Evolutionary conservation across 1,284 basidiomycete genomes (phyloP), one percentile per base, ranked within the genome.

Genomic region (Cryptococcus sp.): DNA sequence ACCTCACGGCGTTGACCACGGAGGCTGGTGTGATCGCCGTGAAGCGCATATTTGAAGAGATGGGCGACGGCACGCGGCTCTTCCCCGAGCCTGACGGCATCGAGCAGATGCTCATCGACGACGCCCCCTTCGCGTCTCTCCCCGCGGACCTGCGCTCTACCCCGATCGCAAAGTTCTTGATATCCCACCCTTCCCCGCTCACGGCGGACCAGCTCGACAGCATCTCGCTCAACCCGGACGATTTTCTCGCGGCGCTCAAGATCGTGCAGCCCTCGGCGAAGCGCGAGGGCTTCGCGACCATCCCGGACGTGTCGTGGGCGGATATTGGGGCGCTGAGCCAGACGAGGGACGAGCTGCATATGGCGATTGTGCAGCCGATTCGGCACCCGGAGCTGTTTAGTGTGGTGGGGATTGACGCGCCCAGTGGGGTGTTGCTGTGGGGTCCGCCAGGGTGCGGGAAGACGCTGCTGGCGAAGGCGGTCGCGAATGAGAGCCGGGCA

Each of bases 381-480:
- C 82, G 85, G 50, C 80, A 89, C 46, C 95, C 95, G 0, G 92
- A 94, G 71, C 75, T 98, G 1, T 98, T 98, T 78, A 84, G 78
- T 49, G 82, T 83, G 1, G 87, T 97, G 2, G 95, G 94, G 12
- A 91, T 96, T 61, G 84, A 86, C 44, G 86, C 89, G 8, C 85
- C 89, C 0, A 89, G 91, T 71, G 95, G 95, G 2, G 95, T 98
- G 1, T 80, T 98, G 20, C 79, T 98, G n/a, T 98, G 94, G 95
- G 95, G 95, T 16, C 95, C 95, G 9, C 95, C 95, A 0, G 95
- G 95, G 4, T 98, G 95, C 71, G 94, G 95, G 11, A 98, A 98
- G 79, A 98, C 95, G 0, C 73, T 98, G 20, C 79, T 98, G 7
- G 95, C 95, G 0, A 98, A 97, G 76, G 95, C 95, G 0, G 94